phyloP scores from a whole-genome alignment of 164 flowering plant species.

The Aristolochia fimbriata region DNA sequence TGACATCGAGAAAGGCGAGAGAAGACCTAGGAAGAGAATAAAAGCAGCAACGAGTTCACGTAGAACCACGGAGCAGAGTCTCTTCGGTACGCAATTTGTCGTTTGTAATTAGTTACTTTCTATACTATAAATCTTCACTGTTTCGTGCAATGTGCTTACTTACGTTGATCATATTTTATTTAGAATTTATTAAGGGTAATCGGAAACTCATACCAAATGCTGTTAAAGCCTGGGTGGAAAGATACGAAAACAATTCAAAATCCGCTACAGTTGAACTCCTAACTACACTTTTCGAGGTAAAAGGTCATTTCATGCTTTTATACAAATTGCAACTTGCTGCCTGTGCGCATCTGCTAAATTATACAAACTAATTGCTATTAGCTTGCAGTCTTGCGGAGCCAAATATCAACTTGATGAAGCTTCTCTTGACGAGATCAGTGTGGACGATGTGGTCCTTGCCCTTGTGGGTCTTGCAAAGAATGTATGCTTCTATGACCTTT shows the following conservation, averaged over 20 bases:
- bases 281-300: slow-evolving; percentile 85
- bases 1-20: slow-evolving; percentile 41
- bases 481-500: slow-evolving; percentile 34
- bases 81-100: slow-evolving; percentile 51
- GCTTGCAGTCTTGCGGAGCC: slow-evolving; percentile 80
- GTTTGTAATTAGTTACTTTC: neutral
- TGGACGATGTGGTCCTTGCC: slow-evolving; percentile 89
- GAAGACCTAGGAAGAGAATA: slow-evolving; percentile 33
- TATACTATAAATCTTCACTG: neutral
- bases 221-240: slow-evolving; percentile 80
- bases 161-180: neutral
- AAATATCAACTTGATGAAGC: slow-evolving; percentile 51
- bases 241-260: slow-evolving; percentile 64
- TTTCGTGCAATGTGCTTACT: neutral
- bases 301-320: neutral
- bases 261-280: slow-evolving; percentile 75
- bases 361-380: slow-evolving; percentile 1
- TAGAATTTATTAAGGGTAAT: slow-evolving; percentile 72
- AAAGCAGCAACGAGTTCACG: slow-evolving; percentile 2
- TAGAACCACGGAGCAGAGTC: slow-evolving; percentile 19
- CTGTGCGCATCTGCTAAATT: neutral
- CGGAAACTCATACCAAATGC: slow-evolving; percentile 60
- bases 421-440: slow-evolving; percentile 71
- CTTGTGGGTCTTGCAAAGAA: slow-evolving; percentile 69
- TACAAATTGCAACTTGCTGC: neutral